Percentiles rank a stretch among this genome's conserved stretches.
Evolutionary conservation across 208 protist genomes (phyloP).

Genomic region (Crithidia expoeki): DNA sequence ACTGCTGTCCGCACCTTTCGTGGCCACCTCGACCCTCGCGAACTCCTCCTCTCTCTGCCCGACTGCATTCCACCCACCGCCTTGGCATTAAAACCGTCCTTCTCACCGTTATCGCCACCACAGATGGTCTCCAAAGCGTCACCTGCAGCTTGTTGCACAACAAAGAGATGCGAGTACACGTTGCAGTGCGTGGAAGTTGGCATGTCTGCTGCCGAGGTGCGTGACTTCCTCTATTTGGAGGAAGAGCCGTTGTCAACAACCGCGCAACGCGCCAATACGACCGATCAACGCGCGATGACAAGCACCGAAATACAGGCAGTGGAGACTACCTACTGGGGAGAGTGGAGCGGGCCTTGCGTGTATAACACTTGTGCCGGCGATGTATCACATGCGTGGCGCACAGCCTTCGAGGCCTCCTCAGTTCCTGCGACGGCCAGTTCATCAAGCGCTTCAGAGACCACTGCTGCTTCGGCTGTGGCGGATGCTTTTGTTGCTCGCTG

Average conservation of each 20-base stretch:
- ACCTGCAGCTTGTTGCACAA: neutral
- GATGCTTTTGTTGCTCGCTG: conserved; percentile 21
- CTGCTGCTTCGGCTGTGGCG: neutral
- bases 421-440: neutral
- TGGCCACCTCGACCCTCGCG: conserved; percentile 67
- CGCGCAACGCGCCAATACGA: neutral
- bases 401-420: neutral
- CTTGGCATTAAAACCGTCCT: conserved; percentile 2
- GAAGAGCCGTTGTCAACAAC: neutral
- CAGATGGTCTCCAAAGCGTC: neutral
- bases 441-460: neutral
- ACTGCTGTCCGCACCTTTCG: conserved; percentile 63
- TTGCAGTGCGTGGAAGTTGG: neutral
- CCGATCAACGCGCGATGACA: neutral
- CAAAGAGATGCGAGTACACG: neutral
- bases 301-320: neutral
- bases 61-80: conserved; percentile 62
- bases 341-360: conserved; percentile 26
- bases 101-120: neutral
- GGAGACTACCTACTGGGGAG: conserved; percentile 20
- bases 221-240: neutral
- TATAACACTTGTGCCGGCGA: conserved; percentile 27
- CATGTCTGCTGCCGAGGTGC: neutral
- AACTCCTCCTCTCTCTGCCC: conserved; percentile 63
- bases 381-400: conserved; percentile 22